Evolutionary conservation across 495 filamentous ascomycete species (phyloP).

Genomic region (Penicillium pulvis): DNA sequence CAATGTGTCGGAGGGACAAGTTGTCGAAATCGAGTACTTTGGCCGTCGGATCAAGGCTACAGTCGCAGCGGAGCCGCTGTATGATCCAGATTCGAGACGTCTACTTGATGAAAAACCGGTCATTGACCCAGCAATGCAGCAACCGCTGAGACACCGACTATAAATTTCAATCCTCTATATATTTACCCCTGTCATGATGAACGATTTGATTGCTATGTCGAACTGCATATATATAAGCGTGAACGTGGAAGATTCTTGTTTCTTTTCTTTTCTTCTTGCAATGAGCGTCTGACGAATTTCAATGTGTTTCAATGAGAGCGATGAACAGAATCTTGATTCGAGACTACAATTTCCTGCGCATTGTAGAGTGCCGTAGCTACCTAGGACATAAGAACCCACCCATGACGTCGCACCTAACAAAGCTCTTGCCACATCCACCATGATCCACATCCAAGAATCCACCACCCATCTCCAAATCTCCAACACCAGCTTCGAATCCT

Average conservation of each 20-base stretch:
- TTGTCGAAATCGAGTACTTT: constrained; percentile 53
- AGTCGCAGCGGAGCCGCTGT: constrained; percentile 39
- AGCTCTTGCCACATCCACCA: background rate
- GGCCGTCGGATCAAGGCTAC: constrained; percentile 45
- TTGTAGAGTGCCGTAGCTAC: background rate
- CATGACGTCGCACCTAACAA: constrained; percentile 2
- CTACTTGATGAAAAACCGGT: constrained; percentile 19
- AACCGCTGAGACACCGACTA: constrained; percentile 22
- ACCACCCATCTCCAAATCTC: background rate
- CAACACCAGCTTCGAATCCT: background rate
- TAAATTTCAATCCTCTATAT: background rate
- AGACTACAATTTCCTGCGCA: background rate
- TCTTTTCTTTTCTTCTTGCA: background rate
- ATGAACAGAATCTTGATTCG: background rate
- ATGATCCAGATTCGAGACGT: constrained; percentile 39
- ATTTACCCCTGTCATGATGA: background rate
- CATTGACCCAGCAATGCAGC: constrained; percentile 8
- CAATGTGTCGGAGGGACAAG: constrained; percentile 31
- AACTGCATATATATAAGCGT: background rate
- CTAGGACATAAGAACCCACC: background rate
- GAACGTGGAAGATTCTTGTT: background rate
- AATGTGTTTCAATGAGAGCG: background rate
- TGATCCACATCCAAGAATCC: background rate
- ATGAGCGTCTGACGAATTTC: background rate
- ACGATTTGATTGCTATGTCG: background rate